These are phyloP conservation scores for Emericellopsis cladophorae DNA, from an alignment of 2,329 filamentous ascomycete species.

Conservation along the genomic window DNA sequence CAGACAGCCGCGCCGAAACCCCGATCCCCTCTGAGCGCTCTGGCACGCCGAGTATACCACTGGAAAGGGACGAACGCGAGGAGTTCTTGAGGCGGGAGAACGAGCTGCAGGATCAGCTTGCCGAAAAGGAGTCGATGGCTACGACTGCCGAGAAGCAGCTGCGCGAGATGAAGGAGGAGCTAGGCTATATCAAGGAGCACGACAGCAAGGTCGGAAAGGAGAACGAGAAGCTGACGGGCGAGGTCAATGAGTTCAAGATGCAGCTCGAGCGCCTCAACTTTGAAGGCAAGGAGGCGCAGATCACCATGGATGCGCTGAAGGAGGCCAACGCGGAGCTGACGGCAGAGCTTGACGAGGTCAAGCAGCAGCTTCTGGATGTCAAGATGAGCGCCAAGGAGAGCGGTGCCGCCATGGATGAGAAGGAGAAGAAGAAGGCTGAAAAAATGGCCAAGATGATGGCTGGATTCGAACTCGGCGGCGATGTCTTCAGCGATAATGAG, in stretches of 20 bases:
- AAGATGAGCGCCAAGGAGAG: conserved; percentile 96
- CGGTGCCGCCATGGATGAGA: conserved; percentile 80
- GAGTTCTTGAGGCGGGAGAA: conserved; percentile 93
- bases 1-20: conserved; percentile 50
- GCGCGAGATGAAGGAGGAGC: conserved; percentile 74
- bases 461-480: conserved; percentile 84
- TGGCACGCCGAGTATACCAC: conserved; percentile 71
- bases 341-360: conserved; percentile 81
- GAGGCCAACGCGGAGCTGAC: conserved; percentile 93
- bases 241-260: conserved; percentile 92
- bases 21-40: conserved; percentile 64
- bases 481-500: conserved; percentile 91
- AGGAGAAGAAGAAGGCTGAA: conserved; percentile 97
- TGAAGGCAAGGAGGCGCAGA: conserved; percentile 90
- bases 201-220: conserved; percentile 74
- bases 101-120: conserved; percentile 90
- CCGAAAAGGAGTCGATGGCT: conserved; percentile 80
- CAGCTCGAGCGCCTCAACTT: conserved; percentile 91
- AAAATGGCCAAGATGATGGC: conserved; percentile 99
- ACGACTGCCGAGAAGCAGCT: conserved; percentile 69
- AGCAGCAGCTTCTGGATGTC: conserved; percentile 89
- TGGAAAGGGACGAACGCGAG: conserved; percentile 94
- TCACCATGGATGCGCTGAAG: conserved; percentile 95
- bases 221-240: conserved; percentile 74
- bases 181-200: conserved; percentile 74